Conservation (phyloP, 306 rosid species). For the Glycyrrhiza uralensis region DNA sequence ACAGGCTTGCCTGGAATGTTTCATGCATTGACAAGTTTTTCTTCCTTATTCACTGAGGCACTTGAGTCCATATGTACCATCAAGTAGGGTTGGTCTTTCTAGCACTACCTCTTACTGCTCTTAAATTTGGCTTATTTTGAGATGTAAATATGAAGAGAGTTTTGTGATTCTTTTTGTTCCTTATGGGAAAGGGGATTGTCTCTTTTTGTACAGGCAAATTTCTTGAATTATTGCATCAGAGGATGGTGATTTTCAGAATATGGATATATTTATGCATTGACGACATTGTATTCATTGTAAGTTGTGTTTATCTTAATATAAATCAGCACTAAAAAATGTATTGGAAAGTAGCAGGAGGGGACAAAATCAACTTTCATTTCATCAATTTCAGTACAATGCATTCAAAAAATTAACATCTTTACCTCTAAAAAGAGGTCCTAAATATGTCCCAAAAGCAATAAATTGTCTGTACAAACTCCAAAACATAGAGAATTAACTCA, state of each 20-base stretch:
- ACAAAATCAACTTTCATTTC: too few relatives aligned
- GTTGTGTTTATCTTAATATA: too few relatives aligned
- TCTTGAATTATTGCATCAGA: conserved; percentile 43
- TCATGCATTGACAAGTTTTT: conserved; percentile 85
- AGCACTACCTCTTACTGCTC: conserved; percentile 21
- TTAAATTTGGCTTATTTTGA: conserved; percentile 25
- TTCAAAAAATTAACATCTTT: too few relatives aligned
- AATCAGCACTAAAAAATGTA: too few relatives aligned
- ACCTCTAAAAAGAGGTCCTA: too few relatives aligned
- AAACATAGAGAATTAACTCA: too few relatives aligned
- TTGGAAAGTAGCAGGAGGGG: too few relatives aligned
- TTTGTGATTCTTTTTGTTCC: conserved; percentile 35
- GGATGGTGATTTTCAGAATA: conserved; percentile 24
- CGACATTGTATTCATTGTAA: too few relatives aligned
- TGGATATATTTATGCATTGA: conserved; percentile 34
- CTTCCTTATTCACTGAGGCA: conserved; percentile 76
- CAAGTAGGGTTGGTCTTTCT: conserved; percentile 46
- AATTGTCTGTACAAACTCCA: too few relatives aligned
- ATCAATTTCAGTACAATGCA: too few relatives aligned
- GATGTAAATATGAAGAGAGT: conserved; percentile 59
- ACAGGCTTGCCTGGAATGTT: conserved; percentile 99
- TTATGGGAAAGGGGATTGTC: conserved; percentile 30
- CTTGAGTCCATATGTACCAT: conserved; percentile 71
- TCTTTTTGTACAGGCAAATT: conserved; percentile 44
- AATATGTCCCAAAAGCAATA: too few relatives aligned